Percentiles rank a stretch among this genome's conserved stretches.
These are phyloP conservation scores for Naganishia vaughanmartiniae DNA, from an alignment of 768 basidiomycete species.

Conservation along the genomic window DNA sequence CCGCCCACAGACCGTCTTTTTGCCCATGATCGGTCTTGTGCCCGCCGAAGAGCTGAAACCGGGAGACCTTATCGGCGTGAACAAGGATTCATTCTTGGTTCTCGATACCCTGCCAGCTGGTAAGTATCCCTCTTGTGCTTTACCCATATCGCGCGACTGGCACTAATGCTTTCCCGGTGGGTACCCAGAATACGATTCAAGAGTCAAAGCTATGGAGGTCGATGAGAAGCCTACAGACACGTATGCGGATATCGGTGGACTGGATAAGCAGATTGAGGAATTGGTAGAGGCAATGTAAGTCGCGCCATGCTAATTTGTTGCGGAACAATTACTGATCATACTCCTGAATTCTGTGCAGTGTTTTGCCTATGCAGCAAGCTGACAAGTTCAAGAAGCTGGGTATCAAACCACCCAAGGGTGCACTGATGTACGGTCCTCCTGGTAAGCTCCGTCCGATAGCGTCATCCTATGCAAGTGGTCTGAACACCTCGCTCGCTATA, in stretches of 20 bases:
- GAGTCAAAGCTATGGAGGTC: conserved; percentile 99
- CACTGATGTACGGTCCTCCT: conserved; percentile 97
- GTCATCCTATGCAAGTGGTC: background rate
- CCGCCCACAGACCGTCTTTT: conserved; percentile 78
- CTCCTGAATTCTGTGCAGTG: conserved; percentile 49
- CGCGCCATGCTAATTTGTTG: background rate
- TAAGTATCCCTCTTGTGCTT: conserved; percentile 28
- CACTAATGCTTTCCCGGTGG: background rate
- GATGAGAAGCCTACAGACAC: conserved; percentile 96
- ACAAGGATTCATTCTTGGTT: conserved; percentile 97
- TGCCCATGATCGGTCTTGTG: conserved; percentile 95
- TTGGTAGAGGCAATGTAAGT: conserved; percentile 83
- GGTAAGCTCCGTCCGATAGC: conserved; percentile 51
- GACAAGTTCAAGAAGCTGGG: conserved; percentile 99
- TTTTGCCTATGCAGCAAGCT: conserved; percentile 95
- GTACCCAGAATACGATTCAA: conserved; percentile 86
- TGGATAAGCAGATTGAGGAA: conserved; percentile 99
- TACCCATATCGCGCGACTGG: background rate
- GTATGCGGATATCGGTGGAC: conserved; percentile 87
- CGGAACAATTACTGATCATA: background rate
- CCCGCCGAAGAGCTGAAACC: conserved; percentile 86
- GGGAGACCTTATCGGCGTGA: conserved; percentile 93
- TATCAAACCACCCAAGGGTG: conserved; percentile 95
- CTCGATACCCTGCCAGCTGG: conserved; percentile 82
- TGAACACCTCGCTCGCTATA: background rate